phyloP scores from a whole-genome alignment of 257 asterid species.

The Avicennia marina region DNA sequence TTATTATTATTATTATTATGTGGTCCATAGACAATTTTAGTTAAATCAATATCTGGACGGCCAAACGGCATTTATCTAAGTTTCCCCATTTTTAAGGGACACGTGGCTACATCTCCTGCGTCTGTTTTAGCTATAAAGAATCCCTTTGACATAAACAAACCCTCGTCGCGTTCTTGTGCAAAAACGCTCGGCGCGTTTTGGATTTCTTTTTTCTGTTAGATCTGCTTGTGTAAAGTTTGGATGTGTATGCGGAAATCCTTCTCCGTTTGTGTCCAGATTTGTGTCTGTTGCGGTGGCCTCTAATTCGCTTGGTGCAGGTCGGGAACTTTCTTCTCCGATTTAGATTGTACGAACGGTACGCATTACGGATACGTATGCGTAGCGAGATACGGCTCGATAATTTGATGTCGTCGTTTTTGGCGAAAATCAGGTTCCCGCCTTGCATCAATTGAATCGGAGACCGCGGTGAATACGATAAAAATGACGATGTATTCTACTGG shows the following conservation, averaged over 20 bases:
- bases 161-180: not conserved
- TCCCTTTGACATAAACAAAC: not conserved
- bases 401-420: too few species aligned
- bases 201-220: too few species aligned
- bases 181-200: too few species aligned
- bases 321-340: conserved; percentile 28
- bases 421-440: conserved; percentile 44
- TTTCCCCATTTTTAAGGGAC: conserved; percentile 8
- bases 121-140: conserved; percentile 11
- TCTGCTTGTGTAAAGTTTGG: too few species aligned
- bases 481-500: too few species aligned
- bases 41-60: too few species aligned
- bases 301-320: conserved; percentile 74
- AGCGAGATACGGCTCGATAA: too few species aligned
- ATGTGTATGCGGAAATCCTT: too few species aligned
- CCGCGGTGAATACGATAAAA: conserved; percentile 35
- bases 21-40: too few species aligned
- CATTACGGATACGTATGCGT: not conserved
- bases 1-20: too few species aligned
- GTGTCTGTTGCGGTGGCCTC: conserved; percentile 43
- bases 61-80: not conserved
- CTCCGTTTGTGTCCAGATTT: not conserved
- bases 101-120: conserved; percentile 24
- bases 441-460: conserved; percentile 62
- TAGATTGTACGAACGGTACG: not conserved